Evolutionary conservation across 805 yeast species (phyloP), one percentile per base, ranked within the genome.

Genomic region (Zygotorulaspora chibaensis): DNA sequence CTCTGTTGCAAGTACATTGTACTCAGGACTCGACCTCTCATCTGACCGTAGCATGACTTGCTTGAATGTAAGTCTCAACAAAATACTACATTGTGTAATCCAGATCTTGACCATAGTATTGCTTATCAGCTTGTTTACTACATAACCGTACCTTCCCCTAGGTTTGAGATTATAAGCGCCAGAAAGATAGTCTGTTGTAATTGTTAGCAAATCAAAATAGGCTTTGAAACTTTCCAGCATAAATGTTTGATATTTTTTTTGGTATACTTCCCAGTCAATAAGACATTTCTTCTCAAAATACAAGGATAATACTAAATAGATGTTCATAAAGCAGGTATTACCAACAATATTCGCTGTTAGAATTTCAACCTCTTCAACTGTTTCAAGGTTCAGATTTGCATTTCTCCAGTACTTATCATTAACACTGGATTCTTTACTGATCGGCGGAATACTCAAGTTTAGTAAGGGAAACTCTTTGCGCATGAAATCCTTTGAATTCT

Each of bases 321-420:
- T 35, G 27, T 40, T 44, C 47, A 56, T 38, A 7, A 55, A 29
- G 20, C 47, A 28, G 3, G 47, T 35, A 5, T 35, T 29, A 8
- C 56, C 58, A 4, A 51, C 33, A 1, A 57, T 15, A 41, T 56
- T 57, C 1, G 43, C 27, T 18, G 45, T 42, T 8, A 57, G 40
- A 8, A 29, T 46, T 30, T 51, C 53, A 12, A 37, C 35, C n/a
- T 46, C 44, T 37, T 44, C 45, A 29, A 29, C 33, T 12, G n/a
- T 6, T 29, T 29, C 15, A 13, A 29, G 15, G 15, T 29, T 13
- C n/a, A 29, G 15, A 13, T 12, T 5, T 4, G n/a, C 15, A 29
- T 29, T 13, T 29, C 33, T 29, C 25, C 25, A 20, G 15, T 5
- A 29, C 8, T 4, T 12, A 29, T 29, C 8, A 12, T 4, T 29